A percentile compares a stretch with the other conserved stretches of the same genome.
Conservation (phyloP, 805 yeast species). For the Wickerhamomyces kurtzmanii region DNA sequence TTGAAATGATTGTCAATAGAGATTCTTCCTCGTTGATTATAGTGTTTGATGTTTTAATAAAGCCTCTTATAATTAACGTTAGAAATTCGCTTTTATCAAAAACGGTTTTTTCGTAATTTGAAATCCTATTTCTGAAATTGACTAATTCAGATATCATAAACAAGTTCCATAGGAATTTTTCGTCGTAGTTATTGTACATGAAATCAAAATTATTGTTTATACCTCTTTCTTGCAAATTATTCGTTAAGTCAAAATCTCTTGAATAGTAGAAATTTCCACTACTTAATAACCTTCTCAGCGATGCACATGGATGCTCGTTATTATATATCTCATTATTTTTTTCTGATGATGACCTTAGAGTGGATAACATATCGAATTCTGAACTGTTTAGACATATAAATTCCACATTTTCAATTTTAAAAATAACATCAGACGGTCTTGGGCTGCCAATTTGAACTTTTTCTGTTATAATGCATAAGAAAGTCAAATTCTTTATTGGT, state of each 20-base stretch:
- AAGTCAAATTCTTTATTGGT: conserved; percentile 41
- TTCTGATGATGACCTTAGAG: conserved; percentile 5
- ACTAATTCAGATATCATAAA: conserved; percentile 75
- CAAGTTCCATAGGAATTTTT: conserved; percentile 85
- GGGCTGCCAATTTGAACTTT: conserved; percentile 51
- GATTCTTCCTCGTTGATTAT: conserved; percentile 13
- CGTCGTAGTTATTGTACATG: conserved; percentile 45
- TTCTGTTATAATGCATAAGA: conserved; percentile 48
- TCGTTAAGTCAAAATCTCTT: conserved; percentile 82
- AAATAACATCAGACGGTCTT: conserved; percentile 40
- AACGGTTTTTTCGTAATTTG: conserved; percentile 40
- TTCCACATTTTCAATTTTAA: conserved; percentile 47
- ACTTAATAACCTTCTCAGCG: conserved; percentile 59
- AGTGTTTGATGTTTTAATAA: conserved; percentile 59
- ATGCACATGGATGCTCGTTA: conserved; percentile 71
- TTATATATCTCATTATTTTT: conserved; percentile 20
- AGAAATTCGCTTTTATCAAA: conserved; percentile 65
- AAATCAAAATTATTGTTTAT: conserved; percentile 25
- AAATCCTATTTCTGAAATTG: conserved; percentile 59
- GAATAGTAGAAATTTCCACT: conserved; percentile 89
- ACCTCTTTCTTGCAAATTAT: conserved; percentile 66
- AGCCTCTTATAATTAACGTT: conserved; percentile 84
- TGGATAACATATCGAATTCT: conserved; percentile 29
- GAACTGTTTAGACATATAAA: conserved; percentile 56
- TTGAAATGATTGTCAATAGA: conserved; percentile 69